Base-by-base conservation (phyloP, 2,329 filamentous ascomycete species). In the Rhinocladiella mackenziei region DNA sequence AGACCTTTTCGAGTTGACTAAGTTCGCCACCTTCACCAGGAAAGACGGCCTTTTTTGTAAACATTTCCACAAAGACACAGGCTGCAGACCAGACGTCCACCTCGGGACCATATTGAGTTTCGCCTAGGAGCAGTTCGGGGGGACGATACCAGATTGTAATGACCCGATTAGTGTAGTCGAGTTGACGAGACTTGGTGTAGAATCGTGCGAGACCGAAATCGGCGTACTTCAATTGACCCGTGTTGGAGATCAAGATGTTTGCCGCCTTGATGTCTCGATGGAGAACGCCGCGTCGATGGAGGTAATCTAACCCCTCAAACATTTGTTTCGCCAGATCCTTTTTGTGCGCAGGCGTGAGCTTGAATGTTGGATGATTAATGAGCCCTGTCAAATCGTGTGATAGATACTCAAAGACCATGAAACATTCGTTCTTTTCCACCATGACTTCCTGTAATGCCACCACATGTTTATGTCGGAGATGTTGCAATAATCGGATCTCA, bases 401-500 rank as follows among this genome's bases (percentile, higher is more conserved):
- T 22, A 97, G 76, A 62, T 98, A 98, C 64, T 98, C 92, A 55
- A 98, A 98, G 2, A 98, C 92, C 92, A 98, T 98, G 67, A 94
- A 98, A 65, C 92, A 98, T 66, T 97, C 89, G 56, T 97, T 97
- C 62, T 84, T 86, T 68, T 98, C 92, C 2, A 98, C 92, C 92
- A 98, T 98, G 55, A 94, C 87, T 67, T 95, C 89, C 54, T 86
- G 80, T 13, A 95, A 70, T 29, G 82, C 81, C 45, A 95, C 87
- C 38, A 95, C 82, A 58, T 94, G 94, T 47, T 75, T 70, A 58
- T 94, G 87, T 51, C 83, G 82, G 15, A 94, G 73, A 3, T 86
- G 89, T 61, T 94, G 88, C n/a, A 95, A 73, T 17, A 95, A 72
- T 63, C 94, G 94, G 70, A 95, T 89, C 64, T 95, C 89, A 48